Percentiles rank a stretch among this genome's conserved stretches.
These are phyloP conservation scores for Cavenderia fasciculata DNA, from an alignment of 78 protist species.

Conservation along the genomic window DNA sequence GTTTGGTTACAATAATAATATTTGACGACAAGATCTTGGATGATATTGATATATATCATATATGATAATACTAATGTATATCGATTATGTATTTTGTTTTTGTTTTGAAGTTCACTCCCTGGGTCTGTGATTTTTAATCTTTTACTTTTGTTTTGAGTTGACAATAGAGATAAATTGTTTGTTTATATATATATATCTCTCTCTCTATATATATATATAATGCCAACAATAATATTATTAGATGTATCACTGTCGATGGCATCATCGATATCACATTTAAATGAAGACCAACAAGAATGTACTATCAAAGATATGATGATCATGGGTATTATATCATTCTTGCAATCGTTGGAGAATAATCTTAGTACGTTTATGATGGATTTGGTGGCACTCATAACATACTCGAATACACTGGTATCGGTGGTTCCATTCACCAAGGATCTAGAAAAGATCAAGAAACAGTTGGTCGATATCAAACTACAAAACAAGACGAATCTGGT, in stretches of 20 bases:
- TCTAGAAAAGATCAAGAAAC: not conserved
- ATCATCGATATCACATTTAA: not conserved
- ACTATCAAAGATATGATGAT: constrained; percentile 27
- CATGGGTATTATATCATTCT: not conserved
- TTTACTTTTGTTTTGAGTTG: no score
- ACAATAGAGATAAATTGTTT: no score
- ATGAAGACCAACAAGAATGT: not conserved
- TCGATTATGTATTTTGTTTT: no score
- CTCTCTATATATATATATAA: no score
- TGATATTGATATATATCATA: no score
- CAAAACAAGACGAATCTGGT: constrained; percentile 12
- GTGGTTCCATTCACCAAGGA: constrained; percentile 21
- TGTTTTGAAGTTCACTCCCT: no score
- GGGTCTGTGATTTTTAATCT: no score
- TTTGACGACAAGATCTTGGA: no score
- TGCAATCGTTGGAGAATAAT: constrained; percentile 1
- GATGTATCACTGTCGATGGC: constrained; percentile 33
- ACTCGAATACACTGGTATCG: constrained; percentile 21
- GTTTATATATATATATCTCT: no score
- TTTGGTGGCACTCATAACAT: constrained; percentile 28
- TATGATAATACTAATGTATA: no score
- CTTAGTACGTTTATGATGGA: constrained; percentile 13
- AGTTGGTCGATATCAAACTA: constrained; percentile 8
- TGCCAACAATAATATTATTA: constrained; percentile 9
- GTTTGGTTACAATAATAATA: no score